Conservation (phyloP, 345 rosid species). For the Syzygium grande region DNA sequence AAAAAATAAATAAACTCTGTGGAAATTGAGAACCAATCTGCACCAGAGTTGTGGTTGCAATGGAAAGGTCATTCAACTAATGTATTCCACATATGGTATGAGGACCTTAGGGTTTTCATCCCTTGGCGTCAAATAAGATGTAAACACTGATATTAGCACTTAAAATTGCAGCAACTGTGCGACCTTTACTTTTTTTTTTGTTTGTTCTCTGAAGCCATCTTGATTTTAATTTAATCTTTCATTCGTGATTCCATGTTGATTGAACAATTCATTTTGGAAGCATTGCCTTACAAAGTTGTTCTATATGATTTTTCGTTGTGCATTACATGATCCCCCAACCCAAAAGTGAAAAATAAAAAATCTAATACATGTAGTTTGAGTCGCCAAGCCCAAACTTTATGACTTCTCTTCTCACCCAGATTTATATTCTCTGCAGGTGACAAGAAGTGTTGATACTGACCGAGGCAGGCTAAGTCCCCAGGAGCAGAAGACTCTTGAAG, state of each 20-base stretch:
- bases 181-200: neutral
- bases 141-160: neutral
- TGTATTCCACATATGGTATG: neutral
- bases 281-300: neutral
- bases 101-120: neutral
- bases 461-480: slow-evolving; percentile 40
- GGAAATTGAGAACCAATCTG: neutral
- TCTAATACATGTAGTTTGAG: neutral
- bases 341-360: neutral
- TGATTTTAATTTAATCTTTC: neutral
- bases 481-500: slow-evolving; percentile 42
- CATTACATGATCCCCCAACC: neutral
- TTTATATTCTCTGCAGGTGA: slow-evolving; percentile 28
- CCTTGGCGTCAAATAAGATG: neutral
- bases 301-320: neutral
- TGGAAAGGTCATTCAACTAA: neutral
- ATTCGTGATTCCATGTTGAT: neutral
- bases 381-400: neutral
- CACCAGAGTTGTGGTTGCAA: neutral
- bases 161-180: neutral
- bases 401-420: neutral
- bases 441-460: slow-evolving; percentile 45
- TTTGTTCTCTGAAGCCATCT: neutral
- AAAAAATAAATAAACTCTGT: neutral
- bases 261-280: neutral